These are phyloP conservation scores for Arthrobotrys conoides DNA, from an alignment of 2,329 filamentous ascomycete genomes.

Conservation along the genomic window DNA sequence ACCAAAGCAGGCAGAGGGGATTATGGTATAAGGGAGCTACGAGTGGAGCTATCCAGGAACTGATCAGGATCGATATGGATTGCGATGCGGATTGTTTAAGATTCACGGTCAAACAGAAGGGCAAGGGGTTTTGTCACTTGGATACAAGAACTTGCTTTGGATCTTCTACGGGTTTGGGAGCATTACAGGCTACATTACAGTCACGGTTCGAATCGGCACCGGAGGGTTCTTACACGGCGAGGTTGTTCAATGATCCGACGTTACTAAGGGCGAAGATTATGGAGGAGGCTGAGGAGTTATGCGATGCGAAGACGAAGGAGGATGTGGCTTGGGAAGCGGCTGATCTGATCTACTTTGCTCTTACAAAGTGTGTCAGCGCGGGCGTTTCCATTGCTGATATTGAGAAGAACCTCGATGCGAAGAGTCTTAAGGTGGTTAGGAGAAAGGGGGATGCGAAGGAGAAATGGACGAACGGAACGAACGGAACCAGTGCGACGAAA, in stretches of 20 bases:
- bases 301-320: conserved; percentile 83
- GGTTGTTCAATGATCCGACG: conserved; percentile 91
- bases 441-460: conserved; percentile 94
- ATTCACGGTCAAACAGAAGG: conserved; percentile 90
- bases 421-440: conserved; percentile 94
- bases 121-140: conserved; percentile 91
- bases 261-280: conserved; percentile 95
- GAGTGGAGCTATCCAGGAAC: conserved; percentile 92
- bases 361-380: conserved; percentile 87
- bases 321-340: conserved; percentile 95
- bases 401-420: conserved; percentile 90
- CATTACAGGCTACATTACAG: conserved; percentile 87
- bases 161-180: conserved; percentile 82
- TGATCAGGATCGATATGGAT: conserved; percentile 86
- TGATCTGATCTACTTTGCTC: conserved; percentile 93
- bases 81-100: conserved; percentile 94
- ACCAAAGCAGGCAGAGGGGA: conserved; percentile 94
- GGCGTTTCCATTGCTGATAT: conserved; percentile 90
- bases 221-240: conserved; percentile 90
- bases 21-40: conserved; percentile 97
- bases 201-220: conserved; percentile 87
- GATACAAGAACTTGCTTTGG: conserved; percentile 95
- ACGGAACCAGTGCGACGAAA: conserved; percentile 73
- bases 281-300: conserved; percentile 96
- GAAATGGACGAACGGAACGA: conserved; percentile 87